phyloP scores from a whole-genome alignment of 495 filamentous ascomycete species.

The Penicillium silybi region DNA sequence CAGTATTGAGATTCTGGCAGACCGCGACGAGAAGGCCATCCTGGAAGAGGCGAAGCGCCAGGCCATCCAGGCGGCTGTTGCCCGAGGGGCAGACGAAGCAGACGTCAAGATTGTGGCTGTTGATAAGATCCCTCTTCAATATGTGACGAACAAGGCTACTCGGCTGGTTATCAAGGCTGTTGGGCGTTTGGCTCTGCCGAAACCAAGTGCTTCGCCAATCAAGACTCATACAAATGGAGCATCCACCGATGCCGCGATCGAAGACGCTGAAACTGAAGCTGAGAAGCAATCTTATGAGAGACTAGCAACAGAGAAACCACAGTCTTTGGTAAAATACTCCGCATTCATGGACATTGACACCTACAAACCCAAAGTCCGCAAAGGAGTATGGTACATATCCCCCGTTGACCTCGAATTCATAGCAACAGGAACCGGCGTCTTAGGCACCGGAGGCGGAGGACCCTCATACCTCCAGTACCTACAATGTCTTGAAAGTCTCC shows the following conservation, averaged over 20 bases:
- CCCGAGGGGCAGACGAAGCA: conserved; percentile 29
- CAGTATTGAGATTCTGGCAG: conserved; percentile 36
- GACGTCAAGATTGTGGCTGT: conserved; percentile 31
- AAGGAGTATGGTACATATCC: conserved; percentile 32
- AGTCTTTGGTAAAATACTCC: neutral
- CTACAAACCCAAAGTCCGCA: conserved; percentile 48
- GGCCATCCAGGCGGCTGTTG: conserved; percentile 27
- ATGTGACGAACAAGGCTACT: conserved; percentile 33
- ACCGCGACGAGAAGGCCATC: conserved; percentile 21
- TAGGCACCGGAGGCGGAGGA: conserved; percentile 23
- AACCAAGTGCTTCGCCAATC: neutral
- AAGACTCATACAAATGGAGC: neutral
- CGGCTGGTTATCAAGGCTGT: conserved; percentile 30
- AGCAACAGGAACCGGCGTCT: conserved; percentile 20
- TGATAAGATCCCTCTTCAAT: conserved; percentile 34
- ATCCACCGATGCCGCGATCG: neutral
- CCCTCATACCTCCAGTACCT: conserved; percentile 21
- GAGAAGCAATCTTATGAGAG: neutral
- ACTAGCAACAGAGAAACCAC: neutral
- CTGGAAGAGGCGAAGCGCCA: neutral
- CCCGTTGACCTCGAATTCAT: conserved; percentile 25
- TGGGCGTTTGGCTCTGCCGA: conserved; percentile 20
- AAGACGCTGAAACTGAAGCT: neutral
- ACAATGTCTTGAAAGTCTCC: conserved; percentile 16
- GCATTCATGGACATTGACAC: conserved; percentile 21